Evolutionary conservation across 2,329 filamentous ascomycete species (phyloP), one percentile per base, ranked within the genome.

Genomic region (Exophiala dermatitidis): DNA sequence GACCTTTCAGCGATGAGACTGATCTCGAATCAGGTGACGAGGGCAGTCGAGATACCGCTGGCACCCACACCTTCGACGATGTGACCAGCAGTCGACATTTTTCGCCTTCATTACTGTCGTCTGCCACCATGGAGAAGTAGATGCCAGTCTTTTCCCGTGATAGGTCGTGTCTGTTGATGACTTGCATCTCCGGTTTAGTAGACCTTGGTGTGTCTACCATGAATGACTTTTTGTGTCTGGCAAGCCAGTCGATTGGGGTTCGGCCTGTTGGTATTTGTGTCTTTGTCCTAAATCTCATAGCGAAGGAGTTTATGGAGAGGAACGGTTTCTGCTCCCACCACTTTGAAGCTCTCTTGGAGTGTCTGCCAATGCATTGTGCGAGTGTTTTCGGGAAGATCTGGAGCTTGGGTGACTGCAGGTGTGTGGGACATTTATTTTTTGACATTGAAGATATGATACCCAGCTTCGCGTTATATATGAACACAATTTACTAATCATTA

Each of bases 1-100:
- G 42, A 29, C 50, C 56, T 2, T 58, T 60, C 51, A 43, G 52
- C 19, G 57, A 59, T 40, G 55, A 58, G 12, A 60, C 43, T 41
- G 57, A 57, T 19, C 44, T 49, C 63, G 41, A 70, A 52, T 57
- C 65, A 67, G 12, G 65, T 65, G 60, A 69, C 26, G 56, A 59
- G 9, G 46, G 19, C 3, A 47, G 33, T 32, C 46, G 40, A 8
- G 48, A 55, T 42, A 37, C 36, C 33, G 29, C 49, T 30, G 52
- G 50, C 32, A 37, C 57, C 9, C 57, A 57, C 36, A 51, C 43
- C 5, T 42, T 26, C 6, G 54, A 59, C 40, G 57, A 59, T 32
- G 57, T 53, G n/a, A 52, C 44, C 3, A 41, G 50, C 8, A 57
- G 54, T 38, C 57, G 54, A 3, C 57, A 59, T 41, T 57, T 50